Base-by-base conservation (phyloP, 2,329 filamentous ascomycete species). In the Gremmenia infestans region DNA sequence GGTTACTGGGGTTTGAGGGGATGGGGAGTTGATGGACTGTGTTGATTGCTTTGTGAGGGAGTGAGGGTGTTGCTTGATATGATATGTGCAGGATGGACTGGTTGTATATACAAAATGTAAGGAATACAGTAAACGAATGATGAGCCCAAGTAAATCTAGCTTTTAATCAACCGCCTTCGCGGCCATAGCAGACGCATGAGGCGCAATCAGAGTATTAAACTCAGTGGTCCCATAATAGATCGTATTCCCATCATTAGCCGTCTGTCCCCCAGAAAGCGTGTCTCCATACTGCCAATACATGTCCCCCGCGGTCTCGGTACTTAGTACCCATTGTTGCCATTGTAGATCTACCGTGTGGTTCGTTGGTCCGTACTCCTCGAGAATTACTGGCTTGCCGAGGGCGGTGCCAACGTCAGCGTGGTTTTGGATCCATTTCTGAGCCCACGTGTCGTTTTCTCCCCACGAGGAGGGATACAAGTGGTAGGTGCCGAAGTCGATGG, bases 401-500 rank as follows among this genome's bases (percentile, higher is more conserved):
- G 68, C 59, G 23, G 63, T 57, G 40, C 72, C 74, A 6, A 70
- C 67, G 22, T 65, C 66, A 6, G 69, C 77, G 60, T 82, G 78
- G 2, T 72, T 67, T 5, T 63, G 64, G 54, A 80, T 73, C 78
- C 78, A 81, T 7, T 68, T 67, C 47, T 73, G 72, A 8, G 77
- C 79, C 71, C 74, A 78, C 11, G 67, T 61, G 22, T 64, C 62
- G 9, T 54, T 61, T 48, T 68, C 66, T 47, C 64, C 60, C 76
- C 78, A 81, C 54, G 68, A 68, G 8, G 51, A 45, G 0, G 78
- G 77, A 57, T 81, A 82, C 12, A 81, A 65, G 62, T 82, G 79
- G 60, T 80, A 76, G 1, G 78, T 80, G 11, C 75, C 78, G 56
- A 80, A 81, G 59, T 79, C 77, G 37, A 81, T 74, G 45, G 73